phyloP scores from a whole-genome alignment of 2,329 filamentous ascomycete genomes.

The Fusarium subglutinans region DNA sequence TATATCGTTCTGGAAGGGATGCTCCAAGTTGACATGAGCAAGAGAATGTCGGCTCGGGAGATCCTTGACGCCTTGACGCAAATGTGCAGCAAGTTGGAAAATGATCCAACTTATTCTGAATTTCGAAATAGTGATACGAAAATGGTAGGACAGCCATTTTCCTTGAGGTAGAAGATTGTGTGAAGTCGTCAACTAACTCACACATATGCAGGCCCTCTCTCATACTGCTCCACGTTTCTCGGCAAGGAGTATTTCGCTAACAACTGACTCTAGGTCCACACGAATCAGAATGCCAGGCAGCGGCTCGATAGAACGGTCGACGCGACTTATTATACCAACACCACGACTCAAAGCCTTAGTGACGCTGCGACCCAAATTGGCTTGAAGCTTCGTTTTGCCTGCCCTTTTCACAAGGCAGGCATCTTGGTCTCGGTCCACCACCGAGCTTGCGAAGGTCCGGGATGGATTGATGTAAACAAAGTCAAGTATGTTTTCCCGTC shows the following conservation, averaged over 20 bases:
- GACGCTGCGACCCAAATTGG: accelerated
- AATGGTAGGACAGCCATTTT: too few species aligned
- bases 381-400: neutral
- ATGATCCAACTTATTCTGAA: neutral
- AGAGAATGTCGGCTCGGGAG: neutral
- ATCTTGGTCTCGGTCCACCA: accelerated
- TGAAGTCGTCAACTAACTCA: neutral
- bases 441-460: neutral
- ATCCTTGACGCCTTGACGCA: accelerated
- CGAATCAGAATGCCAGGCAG: neutral
- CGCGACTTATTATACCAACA: neutral
- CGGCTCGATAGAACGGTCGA: accelerated
- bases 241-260: neutral
- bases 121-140: accelerated
- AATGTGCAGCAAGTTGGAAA: neutral
- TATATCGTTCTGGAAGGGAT: neutral
- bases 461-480: neutral
- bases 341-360: neutral
- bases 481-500: neutral
- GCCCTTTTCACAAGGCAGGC: neutral
- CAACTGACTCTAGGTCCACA: neutral
- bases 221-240: too few species aligned
- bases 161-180: neutral
- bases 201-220: neutral
- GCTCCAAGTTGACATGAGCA: neutral